Percentiles rank a stretch among this genome's conserved stretches.
These are phyloP conservation scores for Amanita pseudoporphyria DNA, from an alignment of 768 basidiomycete species.

Conservation along the genomic window DNA sequence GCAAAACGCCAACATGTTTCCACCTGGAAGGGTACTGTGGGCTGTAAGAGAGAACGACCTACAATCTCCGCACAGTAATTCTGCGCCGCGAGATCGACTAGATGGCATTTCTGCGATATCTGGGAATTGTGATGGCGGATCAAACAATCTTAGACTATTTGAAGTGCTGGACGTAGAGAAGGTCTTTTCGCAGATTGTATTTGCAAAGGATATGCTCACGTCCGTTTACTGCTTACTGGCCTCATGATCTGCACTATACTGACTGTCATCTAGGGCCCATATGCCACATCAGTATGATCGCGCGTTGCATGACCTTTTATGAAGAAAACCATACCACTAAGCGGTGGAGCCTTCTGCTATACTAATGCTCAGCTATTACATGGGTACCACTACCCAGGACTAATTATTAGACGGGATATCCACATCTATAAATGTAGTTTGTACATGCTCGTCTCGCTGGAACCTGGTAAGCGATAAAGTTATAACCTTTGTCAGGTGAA, in stretches of 20 bases:
- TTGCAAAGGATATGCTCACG: constrained; percentile 79
- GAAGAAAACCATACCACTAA: constrained; percentile 7
- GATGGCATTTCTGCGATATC: not conserved
- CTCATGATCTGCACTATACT: constrained; percentile 8
- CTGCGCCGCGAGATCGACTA: constrained; percentile 3
- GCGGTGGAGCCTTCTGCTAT: no score
- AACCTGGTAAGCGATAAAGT: no score
- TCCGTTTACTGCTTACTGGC: constrained; percentile 20
- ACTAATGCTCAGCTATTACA: no score
- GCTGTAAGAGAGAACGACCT: constrained; percentile 67
- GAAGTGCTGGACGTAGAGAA: constrained; percentile 70
- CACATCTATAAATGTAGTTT: no score
- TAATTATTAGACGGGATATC: no score
- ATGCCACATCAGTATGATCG: constrained; percentile 76
- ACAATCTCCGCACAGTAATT: constrained; percentile 39
- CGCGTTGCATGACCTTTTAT: constrained; percentile 61
- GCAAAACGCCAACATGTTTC: constrained; percentile 62
- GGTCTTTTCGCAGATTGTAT: constrained; percentile 74
- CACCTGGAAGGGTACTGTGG: constrained; percentile 74
- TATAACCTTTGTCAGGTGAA: not conserved
- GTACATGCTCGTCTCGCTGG: no score
- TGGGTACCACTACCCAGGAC: no score
- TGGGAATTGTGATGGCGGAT: constrained; percentile 12
- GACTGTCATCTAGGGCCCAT: constrained; percentile 41
- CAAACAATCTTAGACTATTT: constrained; percentile 60